phyloP scores from a whole-genome alignment of 2,329 filamentous ascomycete species.

The Botryotinia narcissicola region DNA sequence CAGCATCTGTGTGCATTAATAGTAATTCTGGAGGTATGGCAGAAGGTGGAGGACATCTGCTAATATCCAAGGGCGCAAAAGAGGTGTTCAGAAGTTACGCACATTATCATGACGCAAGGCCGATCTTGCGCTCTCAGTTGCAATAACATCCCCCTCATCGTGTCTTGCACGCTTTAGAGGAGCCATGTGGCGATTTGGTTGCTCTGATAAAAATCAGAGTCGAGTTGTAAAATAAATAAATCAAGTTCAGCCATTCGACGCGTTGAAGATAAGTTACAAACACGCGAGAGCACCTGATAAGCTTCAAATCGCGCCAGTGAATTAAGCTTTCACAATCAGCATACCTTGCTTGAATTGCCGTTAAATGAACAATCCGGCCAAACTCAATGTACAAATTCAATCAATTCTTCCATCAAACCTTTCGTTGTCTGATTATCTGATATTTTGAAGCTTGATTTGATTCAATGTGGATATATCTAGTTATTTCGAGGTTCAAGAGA shows the following conservation, averaged over 20 bases:
- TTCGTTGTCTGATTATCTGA: neutral
- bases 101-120: constrained; percentile 28
- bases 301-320: neutral
- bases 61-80: neutral
- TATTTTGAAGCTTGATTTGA: neutral
- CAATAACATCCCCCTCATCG: constrained; percentile 38
- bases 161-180: constrained; percentile 43
- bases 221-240: neutral
- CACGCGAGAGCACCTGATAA: constrained; percentile 8
- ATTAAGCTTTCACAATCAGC: neutral
- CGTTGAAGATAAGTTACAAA: neutral
- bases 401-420: neutral
- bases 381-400: neutral
- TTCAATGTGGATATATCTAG: neutral
- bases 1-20: constrained; percentile 5
- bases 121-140: constrained; percentile 35
- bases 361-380: neutral
- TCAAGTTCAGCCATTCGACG: neutral
- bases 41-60: neutral
- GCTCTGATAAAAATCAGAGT: neutral
- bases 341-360: neutral
- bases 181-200: constrained; percentile 39
- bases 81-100: neutral
- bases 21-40: neutral
- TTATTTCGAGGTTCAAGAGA: neutral